These are phyloP conservation scores for Spirogloea muscicola DNA, from an alignment of 139 green algal genomes.

Conservation along the genomic window DNA sequence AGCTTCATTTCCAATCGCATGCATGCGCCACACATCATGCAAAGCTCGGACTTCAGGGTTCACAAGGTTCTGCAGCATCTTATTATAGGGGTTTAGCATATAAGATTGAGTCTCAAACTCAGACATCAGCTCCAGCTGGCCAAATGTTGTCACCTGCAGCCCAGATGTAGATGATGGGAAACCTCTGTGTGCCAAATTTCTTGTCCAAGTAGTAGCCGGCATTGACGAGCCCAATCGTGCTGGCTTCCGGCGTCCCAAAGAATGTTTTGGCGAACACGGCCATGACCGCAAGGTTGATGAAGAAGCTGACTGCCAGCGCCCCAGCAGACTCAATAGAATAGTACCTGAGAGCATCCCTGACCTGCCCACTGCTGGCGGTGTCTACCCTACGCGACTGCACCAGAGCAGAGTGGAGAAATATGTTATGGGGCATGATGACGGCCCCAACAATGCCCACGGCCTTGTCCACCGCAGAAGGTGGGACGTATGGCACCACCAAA, in stretches of 20 bases:
- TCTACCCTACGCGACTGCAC: slow-evolving; percentile 36
- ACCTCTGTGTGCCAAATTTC: slow-evolving; percentile 30
- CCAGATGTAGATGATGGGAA: slow-evolving; percentile 34
- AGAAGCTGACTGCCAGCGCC: slow-evolving; percentile 31
- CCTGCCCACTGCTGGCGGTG: neutral
- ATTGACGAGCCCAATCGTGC: slow-evolving; percentile 27
- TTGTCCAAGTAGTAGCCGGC: slow-evolving; percentile 30
- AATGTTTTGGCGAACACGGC: slow-evolving; percentile 43
- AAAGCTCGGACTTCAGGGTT: too few species aligned
- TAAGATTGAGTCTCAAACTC: too few species aligned
- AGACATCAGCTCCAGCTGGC: too few species aligned
- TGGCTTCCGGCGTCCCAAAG: slow-evolving; percentile 6
- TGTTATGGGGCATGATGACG: slow-evolving; percentile 50
- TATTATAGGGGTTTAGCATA: too few species aligned
- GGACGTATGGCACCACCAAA: slow-evolving; percentile 30
- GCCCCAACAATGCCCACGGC: slow-evolving; percentile 42
- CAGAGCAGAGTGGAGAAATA: slow-evolving; percentile 48
- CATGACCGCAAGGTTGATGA: slow-evolving; percentile 45
- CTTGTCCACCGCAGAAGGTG: neutral
- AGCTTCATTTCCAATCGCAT: too few species aligned
- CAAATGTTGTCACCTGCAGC: too few species aligned
- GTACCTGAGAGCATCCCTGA: slow-evolving; percentile 38
- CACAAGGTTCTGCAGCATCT: too few species aligned
- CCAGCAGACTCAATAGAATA: slow-evolving; percentile 32
- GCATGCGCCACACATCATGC: too few species aligned